A percentile compares a stretch with the other conserved stretches of the same genome.
phyloP scores from a whole-genome alignment of 352 stramenopile species.

The Pythium oligandrum region DNA sequence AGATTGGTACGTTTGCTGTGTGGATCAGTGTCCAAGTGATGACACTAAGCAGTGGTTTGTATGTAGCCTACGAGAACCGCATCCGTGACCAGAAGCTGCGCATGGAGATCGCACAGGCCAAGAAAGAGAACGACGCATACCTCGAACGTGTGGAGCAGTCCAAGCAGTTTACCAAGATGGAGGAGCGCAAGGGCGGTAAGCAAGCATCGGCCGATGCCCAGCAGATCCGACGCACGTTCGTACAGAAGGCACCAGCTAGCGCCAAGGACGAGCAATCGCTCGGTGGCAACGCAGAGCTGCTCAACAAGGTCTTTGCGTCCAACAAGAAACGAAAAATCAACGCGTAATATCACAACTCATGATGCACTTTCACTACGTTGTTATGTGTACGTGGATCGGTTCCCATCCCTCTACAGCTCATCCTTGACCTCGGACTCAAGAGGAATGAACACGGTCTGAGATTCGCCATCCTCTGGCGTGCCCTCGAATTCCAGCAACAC shows the following conservation, averaged over 20 bases:
- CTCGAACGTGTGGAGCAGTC: slow-evolving; percentile 84
- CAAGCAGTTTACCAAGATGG: slow-evolving; percentile 84
- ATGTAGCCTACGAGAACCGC: slow-evolving; percentile 72
- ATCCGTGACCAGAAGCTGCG: slow-evolving; percentile 84
- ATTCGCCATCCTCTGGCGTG: slow-evolving; percentile 34
- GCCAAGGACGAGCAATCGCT: slow-evolving; percentile 67
- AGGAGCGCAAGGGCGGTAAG: slow-evolving; percentile 58
- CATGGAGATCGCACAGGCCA: slow-evolving; percentile 81
- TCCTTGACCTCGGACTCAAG: slow-evolving; percentile 33
- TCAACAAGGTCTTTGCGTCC: slow-evolving; percentile 63
- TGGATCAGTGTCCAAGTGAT: background rate
- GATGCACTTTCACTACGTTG: background rate
- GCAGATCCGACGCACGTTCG: slow-evolving; percentile 71
- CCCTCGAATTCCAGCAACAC: slow-evolving; percentile 54
- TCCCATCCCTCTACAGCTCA: slow-evolving; percentile 23
- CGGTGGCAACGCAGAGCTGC: slow-evolving; percentile 30
- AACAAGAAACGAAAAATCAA: slow-evolving; percentile 56
- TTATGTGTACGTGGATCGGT: too few relatives aligned
- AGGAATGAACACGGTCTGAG: slow-evolving; percentile 45
- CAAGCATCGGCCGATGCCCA: slow-evolving; percentile 14
- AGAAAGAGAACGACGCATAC: slow-evolving; percentile 86
- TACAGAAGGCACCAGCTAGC: slow-evolving; percentile 63
- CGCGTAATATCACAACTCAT: background rate
- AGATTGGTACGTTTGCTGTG: slow-evolving; percentile 84
- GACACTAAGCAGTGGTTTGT: slow-evolving; percentile 2